Evolutionary conservation across 306 rosid species (phyloP).

Genomic region (Crataegus laevigata): DNA sequence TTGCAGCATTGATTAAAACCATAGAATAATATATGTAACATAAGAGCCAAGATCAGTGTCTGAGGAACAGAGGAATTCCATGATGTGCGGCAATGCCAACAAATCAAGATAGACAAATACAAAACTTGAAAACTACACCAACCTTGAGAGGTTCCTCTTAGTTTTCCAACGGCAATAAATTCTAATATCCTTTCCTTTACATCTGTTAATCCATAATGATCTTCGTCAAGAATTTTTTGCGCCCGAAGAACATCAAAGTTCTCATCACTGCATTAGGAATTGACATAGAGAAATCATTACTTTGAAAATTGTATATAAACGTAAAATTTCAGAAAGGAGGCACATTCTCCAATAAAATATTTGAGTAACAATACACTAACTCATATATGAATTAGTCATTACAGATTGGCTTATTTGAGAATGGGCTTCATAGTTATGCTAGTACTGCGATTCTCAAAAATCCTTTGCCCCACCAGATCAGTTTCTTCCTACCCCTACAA

Average conservation of each 20-base stretch:
- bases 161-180: constrained; percentile 95
- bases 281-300: neutral
- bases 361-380: neutral
- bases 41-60: constrained; percentile 2
- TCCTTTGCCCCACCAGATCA: neutral
- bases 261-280: constrained; percentile 64
- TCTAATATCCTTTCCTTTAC: constrained; percentile 96
- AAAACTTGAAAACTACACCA: constrained; percentile 14
- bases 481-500: neutral
- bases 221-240: constrained; percentile 89
- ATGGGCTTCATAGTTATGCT: neutral
- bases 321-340: neutral
- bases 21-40: neutral
- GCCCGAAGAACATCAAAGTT: constrained; percentile 88
- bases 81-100: neutral
- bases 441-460: neutral
- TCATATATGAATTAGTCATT: neutral
- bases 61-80: neutral
- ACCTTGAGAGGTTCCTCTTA: constrained; percentile 97
- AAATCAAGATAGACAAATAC: neutral
- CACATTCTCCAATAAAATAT: neutral
- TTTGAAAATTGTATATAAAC: neutral
- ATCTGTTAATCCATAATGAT: constrained; percentile 92
- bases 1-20: neutral
- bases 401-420: neutral